Base-by-base conservation (phyloP, 441 rosid genomes). In the Kokia cookei region DNA sequence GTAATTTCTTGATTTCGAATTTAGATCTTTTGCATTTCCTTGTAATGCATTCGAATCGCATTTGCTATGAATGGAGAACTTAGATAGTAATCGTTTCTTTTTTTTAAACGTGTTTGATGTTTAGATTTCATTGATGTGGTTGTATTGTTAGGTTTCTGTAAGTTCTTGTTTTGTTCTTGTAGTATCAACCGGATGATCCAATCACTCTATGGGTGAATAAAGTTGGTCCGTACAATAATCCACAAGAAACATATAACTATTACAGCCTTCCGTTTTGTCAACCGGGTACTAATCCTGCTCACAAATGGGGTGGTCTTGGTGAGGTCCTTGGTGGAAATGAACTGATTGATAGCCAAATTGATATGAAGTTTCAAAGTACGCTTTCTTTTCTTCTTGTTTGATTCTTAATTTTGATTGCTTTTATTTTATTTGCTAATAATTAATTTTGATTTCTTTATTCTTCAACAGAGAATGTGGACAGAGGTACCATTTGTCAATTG, bases 271-370 rank as follows among this genome's bases (percentile, higher is more conserved):
- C 99, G 29, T 94, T 94, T 87, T 97, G 99, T 76, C 91, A 79
- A 74, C 85, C 89, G 55, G 73, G 92, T 75, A 82, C 19, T 19
- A 82, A 78, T 80, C 79, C 87, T 71, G 89, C 86, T 66, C 99
- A 97, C 86, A 97, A 94, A 81, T 97, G 99, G 99, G 99, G 97
- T 80, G 99, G 99, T 70, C 99, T 97, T 80, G 99, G 99, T 75
- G 99, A 97, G 84, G 99, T 94, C 80, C 89, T 97, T 27, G 99
- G 99, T 84, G 99, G 99, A 76, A 97, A 97, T 79, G 99, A 97
- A 81, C 98, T 97, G 73, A 94, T 97, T 73, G 99, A 94, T 81
- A 93, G 99, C 84, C 88, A 87, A 80, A 84, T 93, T 63, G 89
- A 86, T 48, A 89, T 97, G 42, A 97, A 92, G 77, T 97, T 90